Percentiles rank a stretch among this genome's conserved stretches.
phyloP scores from a whole-genome alignment of 164 flowering plant genomes.

The Akebia trifoliata region DNA sequence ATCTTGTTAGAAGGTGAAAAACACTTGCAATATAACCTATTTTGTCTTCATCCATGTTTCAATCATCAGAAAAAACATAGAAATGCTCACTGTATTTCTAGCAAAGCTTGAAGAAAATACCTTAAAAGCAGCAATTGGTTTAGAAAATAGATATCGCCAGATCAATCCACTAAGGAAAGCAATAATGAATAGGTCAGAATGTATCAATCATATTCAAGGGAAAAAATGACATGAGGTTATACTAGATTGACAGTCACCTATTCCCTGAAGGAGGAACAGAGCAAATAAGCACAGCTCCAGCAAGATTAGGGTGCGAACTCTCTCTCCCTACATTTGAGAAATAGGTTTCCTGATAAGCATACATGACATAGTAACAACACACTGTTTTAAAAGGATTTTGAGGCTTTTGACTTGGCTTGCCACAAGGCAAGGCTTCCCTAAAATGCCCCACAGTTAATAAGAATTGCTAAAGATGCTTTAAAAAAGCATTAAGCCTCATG shows the following conservation, averaged over 20 bases:
- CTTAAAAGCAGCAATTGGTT: slow-evolving; percentile 90
- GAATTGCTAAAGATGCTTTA: too few species aligned
- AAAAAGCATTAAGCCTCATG: too few species aligned
- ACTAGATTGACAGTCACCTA: slow-evolving; percentile 42
- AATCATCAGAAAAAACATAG: not conserved
- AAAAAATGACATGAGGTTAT: not conserved
- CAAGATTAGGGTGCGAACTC: slow-evolving; percentile 39
- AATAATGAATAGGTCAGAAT: slow-evolving; percentile 8
- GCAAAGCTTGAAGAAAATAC: slow-evolving; percentile 24
- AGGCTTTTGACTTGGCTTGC: too few species aligned
- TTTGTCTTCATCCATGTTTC: not conserved
- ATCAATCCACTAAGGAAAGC: slow-evolving; percentile 62
- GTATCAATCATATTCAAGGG: not conserved
- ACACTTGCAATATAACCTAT: not conserved
- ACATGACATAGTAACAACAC: not conserved
- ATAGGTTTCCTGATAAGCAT: not conserved
- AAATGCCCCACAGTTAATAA: too few species aligned
- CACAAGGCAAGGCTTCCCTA: not conserved
- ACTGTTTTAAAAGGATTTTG: not conserved
- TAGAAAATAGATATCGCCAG: slow-evolving; percentile 79
- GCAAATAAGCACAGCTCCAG: slow-evolving; percentile 77
- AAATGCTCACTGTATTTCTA: not conserved
- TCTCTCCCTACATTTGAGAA: slow-evolving; percentile 26
- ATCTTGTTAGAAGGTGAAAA: not conserved
- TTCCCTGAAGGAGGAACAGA: slow-evolving; percentile 96